Evolutionary conservation across 768 basidiomycete species (phyloP).

Genomic region (Leccinum broughii): DNA sequence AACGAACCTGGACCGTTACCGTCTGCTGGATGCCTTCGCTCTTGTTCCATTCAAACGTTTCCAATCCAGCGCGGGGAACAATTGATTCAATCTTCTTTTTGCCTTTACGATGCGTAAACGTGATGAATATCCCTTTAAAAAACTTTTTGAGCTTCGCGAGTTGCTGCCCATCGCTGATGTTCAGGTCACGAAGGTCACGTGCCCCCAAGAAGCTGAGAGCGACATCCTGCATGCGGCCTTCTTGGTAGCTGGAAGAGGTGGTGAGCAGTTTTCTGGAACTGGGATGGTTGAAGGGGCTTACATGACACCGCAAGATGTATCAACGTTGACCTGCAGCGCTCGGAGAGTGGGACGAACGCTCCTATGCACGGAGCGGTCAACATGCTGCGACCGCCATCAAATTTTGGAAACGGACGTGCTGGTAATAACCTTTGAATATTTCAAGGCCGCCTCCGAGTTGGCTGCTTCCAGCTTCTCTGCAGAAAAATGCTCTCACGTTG

Average conservation of each 20-base stretch:
- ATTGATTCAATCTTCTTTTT: slow-evolving; percentile 40
- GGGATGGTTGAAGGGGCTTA: slow-evolving; percentile 21
- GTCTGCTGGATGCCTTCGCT: slow-evolving; percentile 14
- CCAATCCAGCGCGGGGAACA: slow-evolving; percentile 39
- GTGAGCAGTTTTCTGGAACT: background rate
- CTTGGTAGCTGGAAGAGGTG: slow-evolving; percentile 25
- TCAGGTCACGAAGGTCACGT: slow-evolving; percentile 33
- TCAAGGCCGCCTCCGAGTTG: slow-evolving; percentile 38
- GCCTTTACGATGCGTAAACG: slow-evolving; percentile 24
- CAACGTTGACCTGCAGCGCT: slow-evolving; percentile 46
- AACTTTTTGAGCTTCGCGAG: slow-evolving; percentile 40
- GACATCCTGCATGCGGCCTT: slow-evolving; percentile 27
- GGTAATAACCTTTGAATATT: slow-evolving; percentile 50
- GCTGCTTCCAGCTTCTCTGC: slow-evolving; percentile 30
- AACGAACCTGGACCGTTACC: slow-evolving; percentile 42
- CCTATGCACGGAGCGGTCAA: slow-evolving; percentile 26
- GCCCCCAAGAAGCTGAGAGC: slow-evolving; percentile 33
- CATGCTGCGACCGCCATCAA: background rate
- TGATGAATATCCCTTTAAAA: slow-evolving; percentile 39
- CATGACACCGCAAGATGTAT: slow-evolving; percentile 48
- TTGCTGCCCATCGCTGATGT: slow-evolving; percentile 20
- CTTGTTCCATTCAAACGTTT: slow-evolving; percentile 41
- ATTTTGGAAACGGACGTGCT: slow-evolving; percentile 36
- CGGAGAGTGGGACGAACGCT: slow-evolving; percentile 47
- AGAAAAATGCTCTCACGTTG: slow-evolving; percentile 49